Percentiles rank a stretch among this genome's conserved stretches.
These are phyloP conservation scores for Saprolegnia parasitica DNA, from an alignment of 352 stramenopile species.

Conservation along the genomic window DNA sequence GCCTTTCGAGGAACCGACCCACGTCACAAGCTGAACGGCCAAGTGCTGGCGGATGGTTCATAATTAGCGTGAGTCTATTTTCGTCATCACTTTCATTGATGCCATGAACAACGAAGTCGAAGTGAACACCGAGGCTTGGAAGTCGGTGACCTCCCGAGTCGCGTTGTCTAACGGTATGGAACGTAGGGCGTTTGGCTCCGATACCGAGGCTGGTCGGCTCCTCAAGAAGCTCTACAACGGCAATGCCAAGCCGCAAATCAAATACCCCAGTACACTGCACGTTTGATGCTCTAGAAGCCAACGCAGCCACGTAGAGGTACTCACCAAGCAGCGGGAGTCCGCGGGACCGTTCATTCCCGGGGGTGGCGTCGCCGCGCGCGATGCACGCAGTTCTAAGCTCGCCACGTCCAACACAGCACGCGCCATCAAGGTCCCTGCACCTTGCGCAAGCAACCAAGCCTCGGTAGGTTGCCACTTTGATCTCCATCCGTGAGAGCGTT, in stretches of 20 bases:
- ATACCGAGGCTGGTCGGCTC: conserved; percentile 65
- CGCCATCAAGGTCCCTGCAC: conserved; percentile 15
- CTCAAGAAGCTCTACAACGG: conserved; percentile 74
- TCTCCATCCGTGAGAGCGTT: conserved; percentile 29
- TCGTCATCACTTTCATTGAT: too few relatives aligned
- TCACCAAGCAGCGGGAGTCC: conserved; percentile 41
- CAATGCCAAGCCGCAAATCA: conserved; percentile 56
- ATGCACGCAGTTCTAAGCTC: conserved; percentile 49
- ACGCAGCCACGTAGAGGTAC: conserved; percentile 40
- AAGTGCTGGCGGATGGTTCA: too few relatives aligned
- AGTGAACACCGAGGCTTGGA: background rate
- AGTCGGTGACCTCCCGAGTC: background rate
- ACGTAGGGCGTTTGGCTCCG: conserved; percentile 57
- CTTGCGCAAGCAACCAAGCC: conserved; percentile 52
- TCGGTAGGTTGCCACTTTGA: conserved; percentile 35
- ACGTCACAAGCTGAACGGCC: too few relatives aligned
- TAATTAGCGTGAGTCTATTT: too few relatives aligned
- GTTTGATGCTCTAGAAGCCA: background rate
- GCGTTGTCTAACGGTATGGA: background rate
- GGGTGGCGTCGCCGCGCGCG: conserved; percentile 33
- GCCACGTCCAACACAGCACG: conserved; percentile 43
- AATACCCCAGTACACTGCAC: conserved; percentile 58
- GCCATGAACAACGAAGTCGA: conserved; percentile 28
- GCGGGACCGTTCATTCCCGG: conserved; percentile 59
- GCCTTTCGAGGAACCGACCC: too few relatives aligned